Evolutionary conservation across 2,329 filamentous ascomycete species (phyloP), one percentile per base, ranked within the genome.

Genomic region (Aspergillus awamori): DNA sequence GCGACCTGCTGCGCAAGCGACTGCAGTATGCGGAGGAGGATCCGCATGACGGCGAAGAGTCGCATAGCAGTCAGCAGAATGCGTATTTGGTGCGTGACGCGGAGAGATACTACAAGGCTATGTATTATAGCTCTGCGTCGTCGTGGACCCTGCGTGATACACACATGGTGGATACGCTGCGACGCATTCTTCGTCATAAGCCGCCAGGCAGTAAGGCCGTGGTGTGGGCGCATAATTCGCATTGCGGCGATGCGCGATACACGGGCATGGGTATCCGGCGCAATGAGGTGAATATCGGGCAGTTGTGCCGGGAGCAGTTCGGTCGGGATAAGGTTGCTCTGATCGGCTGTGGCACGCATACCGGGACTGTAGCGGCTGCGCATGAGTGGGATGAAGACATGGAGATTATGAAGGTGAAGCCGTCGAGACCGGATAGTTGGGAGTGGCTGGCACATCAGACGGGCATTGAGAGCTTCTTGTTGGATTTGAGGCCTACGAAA

Each of bases 211-310:
- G 72, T 10, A 84, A 83, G 61, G 81, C 80, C 0, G 76, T 84
- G 4, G 79, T 85, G 10, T 86, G 82, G 82, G 82, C 83, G 26
- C 82, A 84, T 64, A 84, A 83, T 61, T 82, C 78, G 53, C 83
- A 85, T 53, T 69, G 83, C 10, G 83, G 82, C n/a, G 83, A 85
- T 64, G 82, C 82, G n/a, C 76, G 82, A 15, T 79, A 76, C 36
- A 84, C 81, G 5, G 79, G 77, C 58, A 83, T 83, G 82, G 79
- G 81, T 8, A 72, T 67, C 36, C 67, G 72, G 3, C 70, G 75
- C 17, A 76, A 77, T 7, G 80, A 84, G 67, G 67, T 83, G 52
- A 85, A 84, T 63, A 73, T 84, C n/a, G 83, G 83, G 0, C 83
- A 85, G 69, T 69, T 85, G n/a, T 84, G 81, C 67, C 78, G 80